Conservation (phyloP, 2,329 filamentous ascomycete genomes). For the Venturia nashicola region DNA sequence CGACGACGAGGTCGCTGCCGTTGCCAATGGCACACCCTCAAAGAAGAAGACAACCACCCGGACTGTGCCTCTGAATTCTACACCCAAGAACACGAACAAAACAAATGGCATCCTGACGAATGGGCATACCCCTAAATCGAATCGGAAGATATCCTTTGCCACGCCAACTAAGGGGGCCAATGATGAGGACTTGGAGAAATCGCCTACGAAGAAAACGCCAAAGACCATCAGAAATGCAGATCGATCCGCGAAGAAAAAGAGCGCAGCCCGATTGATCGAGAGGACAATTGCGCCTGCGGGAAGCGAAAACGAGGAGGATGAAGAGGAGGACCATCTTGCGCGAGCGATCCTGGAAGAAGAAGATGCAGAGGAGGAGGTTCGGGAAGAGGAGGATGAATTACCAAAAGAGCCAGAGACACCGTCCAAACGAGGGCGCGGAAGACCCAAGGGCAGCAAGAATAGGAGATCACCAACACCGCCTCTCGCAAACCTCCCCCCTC, state of each 20-base stretch:
- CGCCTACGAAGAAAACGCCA: conserved; percentile 35
- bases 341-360: conserved; percentile 54
- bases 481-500: conserved; percentile 67
- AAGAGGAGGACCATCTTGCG: conserved; percentile 57
- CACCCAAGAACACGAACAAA: conserved; percentile 6
- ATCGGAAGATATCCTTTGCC: conserved; percentile 3
- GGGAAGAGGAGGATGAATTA: conserved; percentile 21
- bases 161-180: not conserved
- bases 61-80: conserved; percentile 14
- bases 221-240: conserved; percentile 60
- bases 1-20: not conserved
- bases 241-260: conserved; percentile 78
- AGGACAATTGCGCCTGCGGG: conserved; percentile 31
- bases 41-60: conserved; percentile 23
- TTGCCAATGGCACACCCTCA: conserved; percentile 24
- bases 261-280: conserved; percentile 62
- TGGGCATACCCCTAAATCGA: conserved; percentile 8
- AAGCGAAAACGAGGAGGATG: conserved; percentile 52
- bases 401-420: conserved; percentile 23
- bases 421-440: conserved; percentile 34
- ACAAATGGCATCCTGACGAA: not conserved
- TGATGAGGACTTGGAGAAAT: conserved; percentile 13
- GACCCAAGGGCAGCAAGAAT: conserved; percentile 40
- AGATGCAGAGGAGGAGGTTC: conserved; percentile 27
- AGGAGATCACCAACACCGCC: conserved; percentile 64